These are phyloP conservation scores for Teratosphaeria gauchensis DNA, from an alignment of 2,329 filamentous ascomycete species.

Conservation along the genomic window DNA sequence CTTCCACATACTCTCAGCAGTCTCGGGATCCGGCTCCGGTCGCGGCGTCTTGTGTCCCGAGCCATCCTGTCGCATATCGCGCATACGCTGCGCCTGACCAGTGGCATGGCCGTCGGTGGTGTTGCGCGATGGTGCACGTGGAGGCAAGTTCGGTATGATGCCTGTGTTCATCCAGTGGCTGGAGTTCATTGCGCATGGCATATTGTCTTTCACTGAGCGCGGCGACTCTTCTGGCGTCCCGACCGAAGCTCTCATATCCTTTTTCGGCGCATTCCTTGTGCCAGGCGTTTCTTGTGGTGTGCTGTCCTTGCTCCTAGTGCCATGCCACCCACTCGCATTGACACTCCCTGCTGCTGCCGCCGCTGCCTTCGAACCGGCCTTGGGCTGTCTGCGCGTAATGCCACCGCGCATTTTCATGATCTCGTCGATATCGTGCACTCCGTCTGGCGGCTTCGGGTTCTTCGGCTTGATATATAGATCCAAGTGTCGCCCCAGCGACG, in stretches of 20 bases:
- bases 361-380: constrained; percentile 32
- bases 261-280: neutral
- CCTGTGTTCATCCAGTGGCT: constrained; percentile 68
- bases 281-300: neutral
- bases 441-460: constrained; percentile 80
- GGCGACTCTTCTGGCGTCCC: constrained; percentile 8
- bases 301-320: constrained; percentile 3
- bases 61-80: constrained; percentile 20
- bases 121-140: constrained; percentile 22
- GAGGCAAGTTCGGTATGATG: constrained; percentile 64
- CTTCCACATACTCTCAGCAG: constrained; percentile 35
- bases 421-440: constrained; percentile 80
- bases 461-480: constrained; percentile 91
- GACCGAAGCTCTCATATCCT: constrained; percentile 33
- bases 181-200: constrained; percentile 46
- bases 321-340: constrained; percentile 4
- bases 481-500: constrained; percentile 82
- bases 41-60: constrained; percentile 15
- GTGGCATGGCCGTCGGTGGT: constrained; percentile 15
- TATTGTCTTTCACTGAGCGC: constrained; percentile 5
- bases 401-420: constrained; percentile 73
- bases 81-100: constrained; percentile 18
- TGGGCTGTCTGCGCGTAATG: constrained; percentile 78
- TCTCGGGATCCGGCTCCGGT: constrained; percentile 49
- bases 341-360: constrained; percentile 4